Evolutionary conservation across 2,329 filamentous ascomycete genomes (phyloP).

Genomic region (Davidsoniella neocaledoniae): DNA sequence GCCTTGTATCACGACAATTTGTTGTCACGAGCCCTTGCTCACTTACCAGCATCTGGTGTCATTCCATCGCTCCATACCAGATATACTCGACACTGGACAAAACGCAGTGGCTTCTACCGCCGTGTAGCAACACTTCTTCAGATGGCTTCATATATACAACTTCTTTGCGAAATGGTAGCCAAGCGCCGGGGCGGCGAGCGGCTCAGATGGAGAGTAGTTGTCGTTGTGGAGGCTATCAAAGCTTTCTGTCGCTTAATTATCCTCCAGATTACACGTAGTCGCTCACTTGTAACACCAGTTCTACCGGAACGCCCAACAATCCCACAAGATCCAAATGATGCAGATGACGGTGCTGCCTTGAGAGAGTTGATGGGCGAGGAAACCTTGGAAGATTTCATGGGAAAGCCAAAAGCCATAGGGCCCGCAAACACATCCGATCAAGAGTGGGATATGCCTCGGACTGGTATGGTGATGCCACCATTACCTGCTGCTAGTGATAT

Average conservation of each 20-base stretch:
- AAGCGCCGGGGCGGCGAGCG: conserved; percentile 68
- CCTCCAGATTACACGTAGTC: conserved; percentile 63
- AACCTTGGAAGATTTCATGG: conserved; percentile 16
- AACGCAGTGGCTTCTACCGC: conserved; percentile 53
- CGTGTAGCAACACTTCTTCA: conserved; percentile 69
- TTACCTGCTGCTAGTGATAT: conserved; percentile 71
- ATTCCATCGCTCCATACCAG: conserved; percentile 41
- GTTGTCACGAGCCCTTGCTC: conserved; percentile 48
- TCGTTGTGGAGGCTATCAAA: conserved; percentile 73
- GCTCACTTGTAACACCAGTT: conserved; percentile 67
- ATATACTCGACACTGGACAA: conserved; percentile 51
- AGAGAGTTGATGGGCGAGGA: conserved; percentile 28
- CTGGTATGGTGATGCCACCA: conserved; percentile 67
- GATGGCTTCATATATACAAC: conserved; percentile 84
- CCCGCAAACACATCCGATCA: conserved; percentile 25
- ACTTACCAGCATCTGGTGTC: conserved; percentile 17
- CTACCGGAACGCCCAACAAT: conserved; percentile 75
- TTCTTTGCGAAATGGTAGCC: conserved; percentile 94
- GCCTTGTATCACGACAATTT: conserved; percentile 86
- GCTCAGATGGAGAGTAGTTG: conserved; percentile 70
- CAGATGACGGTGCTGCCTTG: conserved; percentile 26
- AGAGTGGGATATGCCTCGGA: conserved; percentile 88
- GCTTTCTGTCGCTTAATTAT: conserved; percentile 68
- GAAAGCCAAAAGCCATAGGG: conserved; percentile 47
- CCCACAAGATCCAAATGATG: conserved; percentile 28